Conservation (phyloP, 2,329 filamentous ascomycete genomes). For the Cladorrhinum sp. region DNA sequence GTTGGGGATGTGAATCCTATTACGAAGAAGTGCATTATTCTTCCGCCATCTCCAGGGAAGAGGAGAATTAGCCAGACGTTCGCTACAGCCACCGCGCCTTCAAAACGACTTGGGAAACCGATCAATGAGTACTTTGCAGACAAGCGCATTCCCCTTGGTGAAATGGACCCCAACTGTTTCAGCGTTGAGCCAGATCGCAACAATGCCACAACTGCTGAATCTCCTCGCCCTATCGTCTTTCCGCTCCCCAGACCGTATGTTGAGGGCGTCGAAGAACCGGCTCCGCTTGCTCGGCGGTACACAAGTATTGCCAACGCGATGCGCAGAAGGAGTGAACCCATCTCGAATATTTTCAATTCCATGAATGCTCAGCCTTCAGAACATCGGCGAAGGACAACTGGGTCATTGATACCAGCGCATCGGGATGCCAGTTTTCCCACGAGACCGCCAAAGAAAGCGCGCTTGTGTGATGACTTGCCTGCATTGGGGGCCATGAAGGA, state of each 20-base stretch:
- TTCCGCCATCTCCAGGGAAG: constrained; percentile 40
- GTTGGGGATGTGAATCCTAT: constrained; percentile 83
- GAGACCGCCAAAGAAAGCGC: constrained; percentile 55
- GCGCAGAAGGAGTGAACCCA: constrained; percentile 52
- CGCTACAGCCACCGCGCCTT: constrained; percentile 27
- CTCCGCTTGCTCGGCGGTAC: constrained; percentile 31
- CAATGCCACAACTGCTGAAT: constrained; percentile 48
- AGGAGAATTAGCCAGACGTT: constrained; percentile 37
- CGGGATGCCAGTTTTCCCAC: constrained; percentile 26
- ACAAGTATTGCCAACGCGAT: constrained; percentile 34
- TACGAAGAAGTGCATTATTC: constrained; percentile 66
- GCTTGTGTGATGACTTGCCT: constrained; percentile 47
- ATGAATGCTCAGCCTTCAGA: constrained; percentile 14
- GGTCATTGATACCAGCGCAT: constrained; percentile 28
- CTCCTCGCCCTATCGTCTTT: constrained; percentile 53
- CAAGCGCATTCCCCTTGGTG: constrained; percentile 55
- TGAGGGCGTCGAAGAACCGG: constrained; percentile 32
- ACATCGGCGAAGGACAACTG: constrained; percentile 28
- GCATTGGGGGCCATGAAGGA: constrained; percentile 30
- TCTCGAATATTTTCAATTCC: constrained; percentile 42
- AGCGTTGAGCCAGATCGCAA: constrained; percentile 48
- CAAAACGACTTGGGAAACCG: constrained; percentile 42
- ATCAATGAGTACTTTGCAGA: constrained; percentile 55
- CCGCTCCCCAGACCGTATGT: constrained; percentile 58
- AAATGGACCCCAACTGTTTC: constrained; percentile 62